Conservation (phyloP, 495 filamentous ascomycete species). For the Niebla homalea region DNA sequence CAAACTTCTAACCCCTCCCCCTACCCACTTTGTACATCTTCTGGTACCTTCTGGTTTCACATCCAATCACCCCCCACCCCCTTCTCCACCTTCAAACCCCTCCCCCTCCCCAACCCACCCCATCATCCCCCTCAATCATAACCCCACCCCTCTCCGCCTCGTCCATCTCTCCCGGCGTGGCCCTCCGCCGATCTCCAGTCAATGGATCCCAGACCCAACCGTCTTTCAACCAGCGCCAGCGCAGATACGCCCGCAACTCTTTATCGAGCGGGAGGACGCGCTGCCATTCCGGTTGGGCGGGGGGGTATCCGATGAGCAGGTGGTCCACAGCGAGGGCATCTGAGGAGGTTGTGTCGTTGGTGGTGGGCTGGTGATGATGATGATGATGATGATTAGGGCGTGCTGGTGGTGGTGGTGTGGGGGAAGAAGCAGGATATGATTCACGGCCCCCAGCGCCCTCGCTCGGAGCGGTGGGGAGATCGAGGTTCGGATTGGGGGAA, state of each 20-base stretch:
- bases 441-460: not conserved
- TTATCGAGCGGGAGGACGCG: conserved; percentile 75
- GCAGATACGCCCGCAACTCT: conserved; percentile 71
- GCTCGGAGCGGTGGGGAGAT: conserved; percentile 21
- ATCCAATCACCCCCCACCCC: not conserved
- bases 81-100: not conserved
- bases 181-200: conserved; percentile 48
- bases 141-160: conserved; percentile 48
- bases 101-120: conserved; percentile 1
- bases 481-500: conserved; percentile 9
- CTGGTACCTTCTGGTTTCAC: too few species aligned
- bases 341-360: not conserved
- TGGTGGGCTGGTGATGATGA: not conserved
- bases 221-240: conserved; percentile 85
- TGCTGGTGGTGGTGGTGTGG: too few species aligned
- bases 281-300: conserved; percentile 57
- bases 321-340: not conserved
- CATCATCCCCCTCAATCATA: conserved; percentile 45
- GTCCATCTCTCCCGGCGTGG: conserved; percentile 40
- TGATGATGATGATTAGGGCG: too few species aligned
- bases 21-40: too few species aligned
- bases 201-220: conserved; percentile 69
- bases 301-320: conserved; percentile 21
- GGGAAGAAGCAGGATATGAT: too few species aligned
- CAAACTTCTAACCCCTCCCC: not conserved